Percentiles rank a stretch among this genome's conserved stretches.
phyloP scores from a whole-genome alignment of 257 asterid species.

The Nicotiana benthamiana region DNA sequence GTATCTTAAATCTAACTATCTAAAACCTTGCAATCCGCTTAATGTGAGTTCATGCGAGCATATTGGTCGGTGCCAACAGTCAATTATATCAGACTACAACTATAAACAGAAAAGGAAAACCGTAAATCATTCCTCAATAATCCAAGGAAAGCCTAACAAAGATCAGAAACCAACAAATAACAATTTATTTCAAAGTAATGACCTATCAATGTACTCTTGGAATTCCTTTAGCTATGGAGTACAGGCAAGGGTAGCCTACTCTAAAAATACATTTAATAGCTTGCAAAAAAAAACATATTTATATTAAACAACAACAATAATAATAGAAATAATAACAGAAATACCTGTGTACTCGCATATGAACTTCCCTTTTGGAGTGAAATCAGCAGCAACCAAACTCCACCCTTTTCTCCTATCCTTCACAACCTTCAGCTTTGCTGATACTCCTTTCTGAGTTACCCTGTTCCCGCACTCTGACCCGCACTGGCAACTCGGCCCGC shows the following conservation, averaged over 20 bases:
- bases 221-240: neutral
- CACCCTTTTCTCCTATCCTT: constrained; percentile 61
- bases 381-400: constrained; percentile 62
- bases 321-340: neutral
- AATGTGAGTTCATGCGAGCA: neutral
- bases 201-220: neutral
- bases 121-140: neutral
- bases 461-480: constrained; percentile 52
- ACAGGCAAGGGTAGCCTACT: neutral
- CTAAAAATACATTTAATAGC: neutral
- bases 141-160: neutral
- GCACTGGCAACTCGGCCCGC: constrained; percentile 76
- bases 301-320: neutral
- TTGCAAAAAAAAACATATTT: neutral
- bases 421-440: constrained; percentile 43
- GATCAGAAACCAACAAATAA: neutral
- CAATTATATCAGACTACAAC: neutral
- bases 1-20: neutral
- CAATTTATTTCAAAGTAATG: neutral
- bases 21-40: neutral
- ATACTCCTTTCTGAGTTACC: constrained; percentile 53
- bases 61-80: neutral
- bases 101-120: neutral
- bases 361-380: constrained; percentile 48
- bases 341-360: constrained; percentile 85